These are phyloP conservation scores for Sparassis latifolia DNA, from an alignment of 1,284 basidiomycete species.

Conservation along the genomic window DNA sequence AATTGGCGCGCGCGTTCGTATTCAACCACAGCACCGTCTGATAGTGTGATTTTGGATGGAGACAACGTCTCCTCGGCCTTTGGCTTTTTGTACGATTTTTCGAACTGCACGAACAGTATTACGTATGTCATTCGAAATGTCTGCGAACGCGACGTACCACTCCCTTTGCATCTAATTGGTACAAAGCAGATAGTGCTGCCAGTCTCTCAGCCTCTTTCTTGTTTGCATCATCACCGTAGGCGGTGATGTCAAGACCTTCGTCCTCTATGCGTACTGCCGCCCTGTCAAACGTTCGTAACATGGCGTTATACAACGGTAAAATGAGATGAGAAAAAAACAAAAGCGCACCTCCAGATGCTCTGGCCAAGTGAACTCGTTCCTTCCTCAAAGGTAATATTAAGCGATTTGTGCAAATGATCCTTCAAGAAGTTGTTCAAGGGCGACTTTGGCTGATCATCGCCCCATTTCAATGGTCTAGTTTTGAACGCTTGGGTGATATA, in stretches of 20 bases:
- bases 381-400: conserved; percentile 12
- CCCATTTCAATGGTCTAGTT: conserved; percentile 24
- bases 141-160: conserved; percentile 35
- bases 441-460: conserved; percentile 37
- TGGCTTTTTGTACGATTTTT: conserved; percentile 4
- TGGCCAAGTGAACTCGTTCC: conserved; percentile 6
- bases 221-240: conserved; percentile 56
- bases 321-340: background rate
- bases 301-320: background rate
- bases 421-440: conserved; percentile 34
- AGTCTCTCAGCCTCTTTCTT: conserved; percentile 73
- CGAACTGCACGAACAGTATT: background rate
- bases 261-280: conserved; percentile 39
- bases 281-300: conserved; percentile 26
- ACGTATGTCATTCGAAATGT: background rate
- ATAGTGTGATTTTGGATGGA: conserved; percentile 36
- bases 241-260: conserved; percentile 37
- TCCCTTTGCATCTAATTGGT: conserved; percentile 59
- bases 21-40: conserved; percentile 61
- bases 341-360: conserved; percentile 13
- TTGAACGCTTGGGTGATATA: conserved; percentile 24
- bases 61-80: conserved; percentile 2
- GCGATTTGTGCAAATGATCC: conserved; percentile 6
- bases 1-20: conserved; percentile 83
- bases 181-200: conserved; percentile 66